phyloP scores from a whole-genome alignment of 108 stramenopile genomes.

The Cyclotella kingstonii region DNA sequence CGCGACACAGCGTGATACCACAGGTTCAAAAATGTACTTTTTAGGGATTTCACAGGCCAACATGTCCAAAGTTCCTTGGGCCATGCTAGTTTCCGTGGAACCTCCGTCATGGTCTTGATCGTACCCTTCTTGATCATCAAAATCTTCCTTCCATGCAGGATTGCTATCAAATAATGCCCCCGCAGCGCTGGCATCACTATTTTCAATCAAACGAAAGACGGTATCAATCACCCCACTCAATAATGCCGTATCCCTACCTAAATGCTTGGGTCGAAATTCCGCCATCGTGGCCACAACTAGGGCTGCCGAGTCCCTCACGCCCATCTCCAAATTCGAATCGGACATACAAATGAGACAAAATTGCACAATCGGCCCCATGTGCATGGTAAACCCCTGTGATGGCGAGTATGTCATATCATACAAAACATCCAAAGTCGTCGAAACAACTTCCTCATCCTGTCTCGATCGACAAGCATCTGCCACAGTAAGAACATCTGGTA shows the following conservation, averaged over 20 bases:
- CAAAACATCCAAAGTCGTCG: constrained; percentile 83
- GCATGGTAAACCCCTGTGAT: constrained; percentile 46
- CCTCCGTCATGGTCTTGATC: constrained; percentile 70
- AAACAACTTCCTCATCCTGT: constrained; percentile 76
- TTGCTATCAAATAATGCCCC: constrained; percentile 93
- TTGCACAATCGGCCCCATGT: constrained; percentile 65
- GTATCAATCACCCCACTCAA: constrained; percentile 71
- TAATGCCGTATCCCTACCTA: constrained; percentile 79
- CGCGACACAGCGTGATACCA: constrained; percentile 80
- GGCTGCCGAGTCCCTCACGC: constrained; percentile 84
- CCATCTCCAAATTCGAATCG: constrained; percentile 74
- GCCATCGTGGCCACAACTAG: constrained; percentile 91
- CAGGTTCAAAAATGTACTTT: constrained; percentile 91
- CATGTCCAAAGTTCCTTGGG: constrained; percentile 94
- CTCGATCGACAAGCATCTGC: constrained; percentile 64
- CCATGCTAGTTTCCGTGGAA: constrained; percentile 90
- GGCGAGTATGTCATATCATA: constrained; percentile 83
- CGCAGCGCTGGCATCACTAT: constrained; percentile 84
- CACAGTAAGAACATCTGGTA: constrained; percentile 78
- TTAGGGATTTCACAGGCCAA: constrained; percentile 94
- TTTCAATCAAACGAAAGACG: constrained; percentile 87
- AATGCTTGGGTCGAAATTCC: constrained; percentile 90
- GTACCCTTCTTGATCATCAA: constrained; percentile 63
- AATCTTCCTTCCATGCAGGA: constrained; percentile 81
- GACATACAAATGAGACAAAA: constrained; percentile 68